phyloP scores from a whole-genome alignment of 345 rosid genomes.

The Dovyalis caffra region DNA sequence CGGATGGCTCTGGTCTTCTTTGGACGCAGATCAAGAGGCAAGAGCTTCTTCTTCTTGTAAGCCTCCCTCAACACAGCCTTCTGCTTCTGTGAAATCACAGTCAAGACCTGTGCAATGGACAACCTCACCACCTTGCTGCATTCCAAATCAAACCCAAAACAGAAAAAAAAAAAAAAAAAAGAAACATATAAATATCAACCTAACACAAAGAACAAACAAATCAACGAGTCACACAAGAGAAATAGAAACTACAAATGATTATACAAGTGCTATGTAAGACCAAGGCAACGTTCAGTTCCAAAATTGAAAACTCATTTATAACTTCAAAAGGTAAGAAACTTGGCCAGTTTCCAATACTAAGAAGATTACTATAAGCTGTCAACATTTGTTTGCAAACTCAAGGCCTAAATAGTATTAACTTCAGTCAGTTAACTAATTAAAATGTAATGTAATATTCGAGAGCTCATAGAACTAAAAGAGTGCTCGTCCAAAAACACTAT shows the following conservation, averaged over 20 bases:
- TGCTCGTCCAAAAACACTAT: no score
- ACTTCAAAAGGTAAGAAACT: background rate
- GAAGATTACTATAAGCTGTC: background rate
- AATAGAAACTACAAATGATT: background rate
- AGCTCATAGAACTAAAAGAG: no score
- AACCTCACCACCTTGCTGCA: constrained; percentile 92
- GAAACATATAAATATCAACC: no score
- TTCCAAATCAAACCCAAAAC: background rate
- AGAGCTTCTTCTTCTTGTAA: constrained; percentile 68
- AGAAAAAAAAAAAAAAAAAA: background rate
- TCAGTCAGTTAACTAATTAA: background rate
- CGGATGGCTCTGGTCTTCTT: constrained; percentile 97
- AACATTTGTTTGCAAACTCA: background rate
- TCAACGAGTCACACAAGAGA: background rate
- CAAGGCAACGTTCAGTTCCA: background rate
- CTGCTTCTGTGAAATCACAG: constrained; percentile 88
- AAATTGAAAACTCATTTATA: background rate
- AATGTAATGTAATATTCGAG: no score
- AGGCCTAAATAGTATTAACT: background rate
- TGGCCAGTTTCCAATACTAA: background rate
- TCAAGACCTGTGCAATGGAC: constrained; percentile 89
- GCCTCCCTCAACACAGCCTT: constrained; percentile 82
- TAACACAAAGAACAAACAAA: background rate
- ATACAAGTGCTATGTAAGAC: background rate
- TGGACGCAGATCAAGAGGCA: constrained; percentile 93